These are phyloP conservation scores for Cucurbita maxima DNA, from an alignment of 306 rosid species.

Conservation along the genomic window DNA sequence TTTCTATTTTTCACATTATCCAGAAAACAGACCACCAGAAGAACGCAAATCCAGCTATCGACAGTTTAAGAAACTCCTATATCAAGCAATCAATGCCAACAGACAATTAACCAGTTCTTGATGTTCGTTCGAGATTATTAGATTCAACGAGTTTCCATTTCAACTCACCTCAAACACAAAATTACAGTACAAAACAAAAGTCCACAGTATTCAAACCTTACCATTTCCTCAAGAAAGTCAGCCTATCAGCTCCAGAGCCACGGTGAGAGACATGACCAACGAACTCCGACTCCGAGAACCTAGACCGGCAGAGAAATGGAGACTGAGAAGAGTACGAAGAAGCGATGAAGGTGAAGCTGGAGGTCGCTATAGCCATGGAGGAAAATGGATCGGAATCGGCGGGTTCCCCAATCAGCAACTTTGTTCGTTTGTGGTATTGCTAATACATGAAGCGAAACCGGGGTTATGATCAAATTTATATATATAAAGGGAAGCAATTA, in stretches of 20 bases:
- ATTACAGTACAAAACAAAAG: background rate
- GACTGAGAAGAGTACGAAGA: conserved; percentile 35
- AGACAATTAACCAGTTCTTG: background rate
- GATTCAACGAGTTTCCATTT: background rate
- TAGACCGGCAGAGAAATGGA: conserved; percentile 12
- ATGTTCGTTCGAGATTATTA: background rate
- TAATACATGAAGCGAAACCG: background rate
- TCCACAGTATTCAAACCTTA: background rate
- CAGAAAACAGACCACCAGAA: background rate
- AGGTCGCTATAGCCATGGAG: conserved; percentile 42
- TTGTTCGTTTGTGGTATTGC: background rate
- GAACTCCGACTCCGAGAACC: conserved; percentile 21
- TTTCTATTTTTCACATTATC: background rate
- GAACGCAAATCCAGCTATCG: background rate
- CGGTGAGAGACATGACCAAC: conserved; percentile 14
- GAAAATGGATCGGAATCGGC: background rate
- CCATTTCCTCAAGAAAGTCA: conserved; percentile 14
- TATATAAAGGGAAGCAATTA: background rate
- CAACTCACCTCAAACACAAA: background rate
- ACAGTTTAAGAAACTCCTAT: background rate
- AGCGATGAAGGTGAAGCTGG: conserved; percentile 31
- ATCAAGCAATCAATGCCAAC: background rate
- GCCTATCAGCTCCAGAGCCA: conserved; percentile 7
- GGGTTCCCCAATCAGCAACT: background rate
- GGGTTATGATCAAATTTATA: background rate